phyloP scores from a whole-genome alignment of 768 basidiomycete genomes.

The Tylopilus vinaceipallidus region DNA sequence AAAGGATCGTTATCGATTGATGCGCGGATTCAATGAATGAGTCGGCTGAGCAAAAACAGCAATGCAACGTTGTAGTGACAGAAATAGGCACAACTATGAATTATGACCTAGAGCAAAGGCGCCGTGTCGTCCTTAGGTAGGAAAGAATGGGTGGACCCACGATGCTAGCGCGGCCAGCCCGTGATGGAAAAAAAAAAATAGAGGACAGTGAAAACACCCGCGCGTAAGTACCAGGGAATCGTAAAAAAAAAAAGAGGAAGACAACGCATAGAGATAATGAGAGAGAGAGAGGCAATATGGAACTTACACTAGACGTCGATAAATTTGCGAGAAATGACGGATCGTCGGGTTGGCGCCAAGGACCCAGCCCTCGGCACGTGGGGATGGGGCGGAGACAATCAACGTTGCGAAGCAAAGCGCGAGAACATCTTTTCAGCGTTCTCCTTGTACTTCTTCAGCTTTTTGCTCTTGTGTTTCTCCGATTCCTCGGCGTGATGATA shows the following conservation, averaged over 20 bases:
- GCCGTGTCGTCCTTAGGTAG: slow-evolving; percentile 28
- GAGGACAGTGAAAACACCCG: slow-evolving; percentile 9
- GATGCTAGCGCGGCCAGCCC: slow-evolving; percentile 27
- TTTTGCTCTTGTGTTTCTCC: slow-evolving; percentile 69
- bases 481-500: slow-evolving; percentile 40
- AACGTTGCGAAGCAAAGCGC: slow-evolving; percentile 73
- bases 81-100: slow-evolving; percentile 22
- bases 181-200: slow-evolving; percentile 4
- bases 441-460: slow-evolving; percentile 84
- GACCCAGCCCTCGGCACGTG: slow-evolving; percentile 25
- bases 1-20: slow-evolving; percentile 26
- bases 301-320: slow-evolving; percentile 24
- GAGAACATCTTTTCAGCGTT: slow-evolving; percentile 85
- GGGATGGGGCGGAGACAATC: slow-evolving; percentile 24
- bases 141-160: slow-evolving; percentile 4
- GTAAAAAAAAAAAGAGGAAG: neutral
- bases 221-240: slow-evolving; percentile 17
- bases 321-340: slow-evolving; percentile 13
- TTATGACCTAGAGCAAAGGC: slow-evolving; percentile 28
- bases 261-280: slow-evolving; percentile 34
- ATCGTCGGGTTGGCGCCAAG: slow-evolving; percentile 14
- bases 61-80: slow-evolving; percentile 31
- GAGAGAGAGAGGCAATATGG: slow-evolving; percentile 9
- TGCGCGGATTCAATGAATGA: slow-evolving; percentile 9
- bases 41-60: slow-evolving; percentile 28